These are phyloP conservation scores for Colletotrichum nymphaeae DNA, from an alignment of 2,329 filamentous ascomycete species.

Conservation along the genomic window DNA sequence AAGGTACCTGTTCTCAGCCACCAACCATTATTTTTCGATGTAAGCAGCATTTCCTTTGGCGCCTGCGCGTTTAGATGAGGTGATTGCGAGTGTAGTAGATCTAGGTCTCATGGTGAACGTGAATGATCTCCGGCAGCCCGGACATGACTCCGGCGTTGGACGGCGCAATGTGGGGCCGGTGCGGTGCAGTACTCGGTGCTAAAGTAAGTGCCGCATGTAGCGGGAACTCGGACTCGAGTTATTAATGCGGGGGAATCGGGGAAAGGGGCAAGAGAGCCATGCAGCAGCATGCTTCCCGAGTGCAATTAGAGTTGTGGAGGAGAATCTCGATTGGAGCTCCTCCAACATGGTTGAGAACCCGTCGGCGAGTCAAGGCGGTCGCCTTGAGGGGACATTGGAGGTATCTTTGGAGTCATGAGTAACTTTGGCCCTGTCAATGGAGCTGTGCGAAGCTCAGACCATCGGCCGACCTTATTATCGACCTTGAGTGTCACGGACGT, in stretches of 20 bases:
- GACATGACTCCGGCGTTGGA: constrained; percentile 16
- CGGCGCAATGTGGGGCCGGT: constrained; percentile 18
- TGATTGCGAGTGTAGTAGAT: not conserved
- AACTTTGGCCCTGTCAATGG: not conserved
- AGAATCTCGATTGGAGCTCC: not conserved
- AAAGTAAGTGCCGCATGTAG: not conserved
- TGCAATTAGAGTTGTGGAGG: not conserved
- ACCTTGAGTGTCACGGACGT: constrained; percentile 23
- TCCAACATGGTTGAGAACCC: not conserved
- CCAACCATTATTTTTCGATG: too few relatives aligned
- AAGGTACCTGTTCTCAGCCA: too few relatives aligned
- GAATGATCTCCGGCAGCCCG: constrained; percentile 11
- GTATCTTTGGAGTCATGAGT: constrained; percentile 4
- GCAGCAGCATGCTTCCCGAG: not conserved
- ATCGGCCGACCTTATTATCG: constrained; percentile 10
- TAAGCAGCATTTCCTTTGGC: not conserved
- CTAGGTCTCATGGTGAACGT: not conserved
- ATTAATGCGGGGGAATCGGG: not conserved
- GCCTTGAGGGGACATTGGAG: not conserved
- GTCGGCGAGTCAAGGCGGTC: constrained; percentile 9
- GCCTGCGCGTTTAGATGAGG: not conserved
- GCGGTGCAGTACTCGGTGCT: not conserved
- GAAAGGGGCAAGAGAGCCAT: not conserved
- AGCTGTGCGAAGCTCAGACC: constrained; percentile 14
- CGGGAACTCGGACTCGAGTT: not conserved